Evolutionary conservation across 75 land plant genomes (phyloP), one percentile per base, ranked within the genome.

Genomic region (Picea sitchensis): DNA sequence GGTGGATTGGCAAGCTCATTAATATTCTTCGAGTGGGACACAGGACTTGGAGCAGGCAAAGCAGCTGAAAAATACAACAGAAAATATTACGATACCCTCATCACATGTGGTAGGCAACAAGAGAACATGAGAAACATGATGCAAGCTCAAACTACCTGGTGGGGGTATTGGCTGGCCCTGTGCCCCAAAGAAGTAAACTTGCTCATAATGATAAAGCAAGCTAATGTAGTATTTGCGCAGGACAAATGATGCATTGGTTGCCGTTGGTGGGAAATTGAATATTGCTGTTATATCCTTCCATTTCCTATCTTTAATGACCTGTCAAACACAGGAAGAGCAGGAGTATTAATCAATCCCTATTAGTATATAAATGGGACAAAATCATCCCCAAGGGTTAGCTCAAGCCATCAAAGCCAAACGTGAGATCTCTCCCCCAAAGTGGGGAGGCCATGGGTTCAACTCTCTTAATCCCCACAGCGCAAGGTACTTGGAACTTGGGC

Each of bases 151-250:
- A 44, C 54, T 44, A 81, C 81, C 79, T 58, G 84, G 77, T 11
- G 77, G 84, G 26, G 73, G 47, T 12, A 83, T 56, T 32, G 77
- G 61, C 20, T 34, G 47, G 5, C 82, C 82, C 51, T 69, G 78
- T 7, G 67, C 23, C 18, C 86, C 51, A 64, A 80, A 80, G 31
- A 77, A 86, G 69, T 86, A 86, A 41, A 83, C 79, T 75, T 86
- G 86, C 34, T 86, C 87, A 65, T 83, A 86, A 44, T 80, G 77
- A 68, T 87, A 80, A n/a, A 87, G 83, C 47, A 82, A 68, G 67
- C 75, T 78, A 15, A 81, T 79, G 62, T 87, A 87, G 59, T 79
- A 78, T 71, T 79, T 84, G 36, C 87, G 59, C 79, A 87, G 51
- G 2, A 87, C 73, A 81, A 76, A 84, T 15, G 87, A 87, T 21